Base-by-base conservation (phyloP, 2,329 filamentous ascomycete genomes). In the Daldinia sp. region DNA sequence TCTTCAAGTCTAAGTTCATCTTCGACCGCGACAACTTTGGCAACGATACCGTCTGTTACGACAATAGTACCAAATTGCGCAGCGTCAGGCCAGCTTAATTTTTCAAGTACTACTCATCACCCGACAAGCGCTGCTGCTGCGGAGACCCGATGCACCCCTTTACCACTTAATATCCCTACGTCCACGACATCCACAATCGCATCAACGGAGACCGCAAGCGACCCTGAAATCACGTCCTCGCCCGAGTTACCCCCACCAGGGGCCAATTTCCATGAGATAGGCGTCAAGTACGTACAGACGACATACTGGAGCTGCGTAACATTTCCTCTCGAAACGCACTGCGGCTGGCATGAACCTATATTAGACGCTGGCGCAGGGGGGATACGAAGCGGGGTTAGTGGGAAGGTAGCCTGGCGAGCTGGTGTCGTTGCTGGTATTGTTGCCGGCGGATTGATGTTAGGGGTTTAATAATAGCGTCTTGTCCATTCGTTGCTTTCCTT, bases 331-430 rank as follows among this genome's bases (percentile, higher is more conserved):
- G 69, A 77, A 35, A 75, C 78, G 46, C 79, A 81, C 51, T 82
- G 81, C 68, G 80, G 80, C 9, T 80, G 78, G 79, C 79, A 81
- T 59, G 74, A 78, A 69, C 80, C 80, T 0, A 78, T 82, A 10
- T 60, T 82, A 4, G 73, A 70, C 26, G 68, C 72, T 3, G 64
- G 60, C 1, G 71, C 54, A n/a, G 57, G 28, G 12, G 56, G 57
- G 60, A 28, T 63, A 23, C 33, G 67, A 51, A 53, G 50, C 50
- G 55, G 51, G 6, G 37, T 65, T 7, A 12, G 64, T n/a, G 68
- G 71, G 12, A 50, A 41, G 53, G 65, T 20, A 28, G 66, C 66
- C 1, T 41, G 70, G 13, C 56, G 60, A 13, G 68, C 66, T 12
- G 67, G 60, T 6, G 51, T 70, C 51, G 69, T 64, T 3, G 73